Conservation (phyloP, 768 basidiomycete genomes). For the Tubosaeta brunneosetosa region DNA sequence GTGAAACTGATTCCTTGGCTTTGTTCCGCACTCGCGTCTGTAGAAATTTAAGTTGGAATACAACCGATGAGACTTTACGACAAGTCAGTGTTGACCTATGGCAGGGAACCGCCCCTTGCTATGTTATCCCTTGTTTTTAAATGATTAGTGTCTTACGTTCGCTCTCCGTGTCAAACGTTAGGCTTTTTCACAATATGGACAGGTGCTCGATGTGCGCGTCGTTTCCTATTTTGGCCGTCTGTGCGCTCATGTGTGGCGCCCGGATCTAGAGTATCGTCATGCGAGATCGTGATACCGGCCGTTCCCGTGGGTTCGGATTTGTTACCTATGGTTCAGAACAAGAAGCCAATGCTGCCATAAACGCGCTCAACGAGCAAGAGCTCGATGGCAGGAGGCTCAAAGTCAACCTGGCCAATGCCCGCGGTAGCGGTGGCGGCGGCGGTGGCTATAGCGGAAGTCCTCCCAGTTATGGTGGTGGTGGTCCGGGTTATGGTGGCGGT, state of each 20-base stretch:
- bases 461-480: not conserved
- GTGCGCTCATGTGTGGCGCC: slow-evolving; percentile 26
- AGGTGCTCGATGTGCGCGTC: slow-evolving; percentile 87
- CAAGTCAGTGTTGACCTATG: slow-evolving; percentile 66
- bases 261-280: slow-evolving; percentile 83
- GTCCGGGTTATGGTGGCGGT: slow-evolving; percentile 8
- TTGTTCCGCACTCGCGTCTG: slow-evolving; percentile 40
- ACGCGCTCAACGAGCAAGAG: slow-evolving; percentile 78
- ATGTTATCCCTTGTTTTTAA: slow-evolving; percentile 43
- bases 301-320: slow-evolving; percentile 96
- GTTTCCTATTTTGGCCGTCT: slow-evolving; percentile 25
- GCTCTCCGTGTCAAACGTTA: slow-evolving; percentile 34
- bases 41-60: slow-evolving; percentile 96
- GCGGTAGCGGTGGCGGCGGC: slow-evolving; percentile 44
- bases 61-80: slow-evolving; percentile 87
- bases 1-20: slow-evolving; percentile 53
- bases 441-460: not conserved
- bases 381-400: slow-evolving; percentile 92
- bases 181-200: slow-evolving; percentile 81
- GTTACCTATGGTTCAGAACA: slow-evolving; percentile 61
- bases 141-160: slow-evolving; percentile 27
- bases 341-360: slow-evolving; percentile 80
- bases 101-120: slow-evolving; percentile 29
- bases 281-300: slow-evolving; percentile 97
- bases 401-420: slow-evolving; percentile 78